Evolutionary conservation across 441 rosid genomes (phyloP), one percentile per base, ranked within the genome.

Genomic region (Gossypium gossypioides): DNA sequence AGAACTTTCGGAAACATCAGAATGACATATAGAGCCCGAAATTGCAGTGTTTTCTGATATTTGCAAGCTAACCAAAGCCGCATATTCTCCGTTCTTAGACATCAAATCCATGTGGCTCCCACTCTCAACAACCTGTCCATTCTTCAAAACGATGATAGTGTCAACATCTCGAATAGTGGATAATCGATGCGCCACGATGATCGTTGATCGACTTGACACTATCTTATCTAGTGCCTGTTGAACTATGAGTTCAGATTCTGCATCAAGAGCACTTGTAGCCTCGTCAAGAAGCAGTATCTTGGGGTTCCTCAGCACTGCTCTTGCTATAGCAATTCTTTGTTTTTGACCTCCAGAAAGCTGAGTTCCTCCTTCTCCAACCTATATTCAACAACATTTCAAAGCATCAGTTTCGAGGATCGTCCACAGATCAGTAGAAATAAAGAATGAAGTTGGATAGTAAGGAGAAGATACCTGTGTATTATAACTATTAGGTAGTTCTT

Each of bases 341-440:
- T 91, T 91, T 62, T 91, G 96, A 56, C 96, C 96, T 51, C 97
- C 97, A 24, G 97, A 92, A 44, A 92, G 91, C 72, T 92, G 97
- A 80, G 90, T 86, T 75, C 96, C 97, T 79, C 91, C 91, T 71
- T 89, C 97, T 65, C 97, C 97, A 63, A 90, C 96, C 97, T 86
- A 64, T 24, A 76, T 58, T 57, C 62, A 72, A 57, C 37, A 71
- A 74, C 56, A 22, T 66, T 61, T 69, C 34, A 61, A 67, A 65
- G 19, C 56, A 46, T 72, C 46, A 65, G 8, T 7, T 71, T 59
- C 18, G 57, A 54, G 52, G 34, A 71, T 27, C 52, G 25, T 15
- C 46, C 59, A 27, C 57, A 48, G 24, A 9, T 67, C 21, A n/a
- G 27, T 29, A 10, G 12, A 10, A 2, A 56, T 40, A 40, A 15